These are phyloP conservation scores for Endoconidiophora laricicola DNA, from an alignment of 2,329 filamentous ascomycete species.

Conservation along the genomic window DNA sequence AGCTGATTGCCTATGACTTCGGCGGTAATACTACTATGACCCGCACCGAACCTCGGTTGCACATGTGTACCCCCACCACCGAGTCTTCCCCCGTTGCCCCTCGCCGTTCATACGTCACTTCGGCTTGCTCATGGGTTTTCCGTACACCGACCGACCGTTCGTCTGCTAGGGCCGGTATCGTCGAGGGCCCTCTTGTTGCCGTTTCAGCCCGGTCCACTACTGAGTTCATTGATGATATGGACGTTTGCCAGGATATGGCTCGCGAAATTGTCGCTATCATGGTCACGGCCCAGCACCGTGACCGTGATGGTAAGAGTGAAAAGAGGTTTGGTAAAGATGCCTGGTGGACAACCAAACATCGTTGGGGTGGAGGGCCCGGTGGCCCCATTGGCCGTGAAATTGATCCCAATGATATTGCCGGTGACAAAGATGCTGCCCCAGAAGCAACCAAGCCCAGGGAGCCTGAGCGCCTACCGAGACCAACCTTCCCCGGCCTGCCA, in stretches of 20 bases:
- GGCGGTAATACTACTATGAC: constrained; percentile 42
- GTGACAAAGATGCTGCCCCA: constrained; percentile 28
- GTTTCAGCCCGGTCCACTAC: constrained; percentile 41
- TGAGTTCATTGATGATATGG: constrained; percentile 34
- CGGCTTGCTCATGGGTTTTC: constrained; percentile 42
- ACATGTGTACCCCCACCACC: constrained; percentile 27
- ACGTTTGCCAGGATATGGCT: constrained; percentile 45
- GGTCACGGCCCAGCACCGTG: constrained; percentile 46
- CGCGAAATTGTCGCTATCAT: constrained; percentile 44
- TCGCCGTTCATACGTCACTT: constrained; percentile 39
- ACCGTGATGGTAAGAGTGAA: constrained; percentile 39
- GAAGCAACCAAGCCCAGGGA: constrained; percentile 15
- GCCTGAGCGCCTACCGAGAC: constrained; percentile 10
- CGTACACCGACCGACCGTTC: constrained; percentile 43
- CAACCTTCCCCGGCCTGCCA: constrained; percentile 15
- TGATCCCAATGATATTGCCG: constrained; percentile 29
- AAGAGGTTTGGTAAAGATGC: constrained; percentile 37
- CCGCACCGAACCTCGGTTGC: constrained; percentile 41
- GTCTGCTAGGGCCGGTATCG: constrained; percentile 38
- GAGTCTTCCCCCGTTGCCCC: constrained; percentile 15
- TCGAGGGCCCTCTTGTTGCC: constrained; percentile 45
- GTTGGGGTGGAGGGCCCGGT: constrained; percentile 47
- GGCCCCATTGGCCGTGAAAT: constrained; percentile 47
- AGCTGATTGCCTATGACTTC: constrained; percentile 49
- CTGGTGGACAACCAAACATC: constrained; percentile 44